These are phyloP conservation scores for Diaporthe caulivora DNA, from an alignment of 2,329 filamentous ascomycete genomes.

Conservation along the genomic window DNA sequence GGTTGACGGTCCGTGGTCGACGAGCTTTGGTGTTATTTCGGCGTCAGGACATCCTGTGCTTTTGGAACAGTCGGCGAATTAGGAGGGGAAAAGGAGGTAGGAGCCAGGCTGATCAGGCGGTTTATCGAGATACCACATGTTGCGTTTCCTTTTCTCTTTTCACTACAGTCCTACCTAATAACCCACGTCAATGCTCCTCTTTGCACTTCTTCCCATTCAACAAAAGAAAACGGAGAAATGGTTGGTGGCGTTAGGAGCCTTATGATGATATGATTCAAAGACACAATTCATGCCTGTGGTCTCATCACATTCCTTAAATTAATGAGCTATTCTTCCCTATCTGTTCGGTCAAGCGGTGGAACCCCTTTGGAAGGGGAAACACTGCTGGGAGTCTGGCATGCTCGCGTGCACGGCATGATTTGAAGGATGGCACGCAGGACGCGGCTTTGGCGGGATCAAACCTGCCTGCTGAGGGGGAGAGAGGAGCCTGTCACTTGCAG, in stretches of 20 bases:
- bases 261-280: constrained; percentile 14
- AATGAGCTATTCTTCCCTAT: neutral
- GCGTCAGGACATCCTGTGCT: constrained; percentile 21
- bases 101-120: constrained; percentile 17
- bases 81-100: neutral
- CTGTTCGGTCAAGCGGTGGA: neutral
- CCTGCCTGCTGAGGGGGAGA: neutral
- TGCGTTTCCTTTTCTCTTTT: constrained; percentile 17
- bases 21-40: neutral
- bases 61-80: constrained; percentile 19
- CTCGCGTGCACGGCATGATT: neutral
- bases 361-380: too few relatives aligned
- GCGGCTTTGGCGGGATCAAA: neutral
- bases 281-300: neutral
- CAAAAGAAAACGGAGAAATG: constrained; percentile 1
- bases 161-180: constrained; percentile 5
- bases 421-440: neutral
- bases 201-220: neutral
- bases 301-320: constrained; percentile 24
- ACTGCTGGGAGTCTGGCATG: neutral
- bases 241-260: constrained; percentile 8
- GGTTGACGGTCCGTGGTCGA: neutral
- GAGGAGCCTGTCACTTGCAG: neutral
- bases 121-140: constrained; percentile 30
- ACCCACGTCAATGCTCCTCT: neutral